Evolutionary conservation across 805 yeast genomes (phyloP).

Genomic region (Peterozyma toletana): DNA sequence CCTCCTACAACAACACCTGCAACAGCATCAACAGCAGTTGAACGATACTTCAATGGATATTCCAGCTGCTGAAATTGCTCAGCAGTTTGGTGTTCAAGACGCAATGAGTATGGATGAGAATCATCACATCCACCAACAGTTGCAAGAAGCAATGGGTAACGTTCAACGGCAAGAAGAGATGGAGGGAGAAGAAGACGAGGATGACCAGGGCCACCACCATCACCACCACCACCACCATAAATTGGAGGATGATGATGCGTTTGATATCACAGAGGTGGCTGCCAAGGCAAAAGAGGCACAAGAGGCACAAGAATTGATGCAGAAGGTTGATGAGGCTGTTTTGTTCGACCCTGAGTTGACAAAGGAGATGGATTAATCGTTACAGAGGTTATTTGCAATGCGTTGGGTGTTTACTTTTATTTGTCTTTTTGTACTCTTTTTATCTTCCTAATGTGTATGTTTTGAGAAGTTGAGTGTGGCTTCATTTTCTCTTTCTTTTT

Average conservation of each 20-base stretch:
- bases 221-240: not conserved
- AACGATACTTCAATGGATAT: no score
- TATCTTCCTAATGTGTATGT: not conserved
- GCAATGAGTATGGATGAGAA: not conserved
- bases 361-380: not conserved
- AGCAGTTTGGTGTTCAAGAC: no score
- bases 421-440: not conserved
- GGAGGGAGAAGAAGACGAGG: not conserved
- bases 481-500: no score
- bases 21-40: no score
- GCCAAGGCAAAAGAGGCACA: slow-evolving; percentile 7
- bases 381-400: not conserved
- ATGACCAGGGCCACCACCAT: not conserved
- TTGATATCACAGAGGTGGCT: slow-evolving; percentile 6
- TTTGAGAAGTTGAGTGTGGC: no score
- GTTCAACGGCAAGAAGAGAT: not conserved
- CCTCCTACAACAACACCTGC: no score
- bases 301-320: not conserved
- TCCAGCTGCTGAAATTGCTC: no score
- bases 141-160: not conserved
- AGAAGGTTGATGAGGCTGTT: not conserved
- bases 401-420: not conserved
- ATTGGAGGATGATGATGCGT: not conserved
- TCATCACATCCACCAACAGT: not conserved
- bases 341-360: slow-evolving; percentile 9